These are phyloP conservation scores for Syzygium aqueum DNA, from an alignment of 345 rosid genomes.

Conservation along the genomic window DNA sequence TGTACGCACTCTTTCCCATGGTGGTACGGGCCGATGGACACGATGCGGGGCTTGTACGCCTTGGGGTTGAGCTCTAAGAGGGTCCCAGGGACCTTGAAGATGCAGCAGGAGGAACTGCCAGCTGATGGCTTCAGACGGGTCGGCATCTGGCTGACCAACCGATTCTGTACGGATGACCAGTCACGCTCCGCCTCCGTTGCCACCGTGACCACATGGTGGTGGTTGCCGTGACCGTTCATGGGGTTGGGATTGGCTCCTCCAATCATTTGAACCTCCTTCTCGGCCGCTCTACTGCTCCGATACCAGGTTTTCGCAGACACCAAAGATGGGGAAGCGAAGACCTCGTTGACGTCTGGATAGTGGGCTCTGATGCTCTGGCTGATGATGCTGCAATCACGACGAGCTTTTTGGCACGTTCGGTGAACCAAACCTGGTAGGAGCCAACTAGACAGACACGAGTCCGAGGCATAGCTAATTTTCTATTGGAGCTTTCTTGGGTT, in stretches of 20 bases:
- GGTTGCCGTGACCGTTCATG: neutral
- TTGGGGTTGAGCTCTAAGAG: neutral
- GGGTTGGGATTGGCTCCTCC: neutral
- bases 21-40: constrained; percentile 15
- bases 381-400: neutral
- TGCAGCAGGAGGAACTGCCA: constrained; percentile 23
- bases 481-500: neutral
- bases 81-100: constrained; percentile 40
- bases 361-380: neutral
- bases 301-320: neutral
- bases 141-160: constrained; percentile 3
- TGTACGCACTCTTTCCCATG: constrained; percentile 17
- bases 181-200: neutral
- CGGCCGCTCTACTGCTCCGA: neutral
- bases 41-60: constrained; percentile 21
- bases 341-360: neutral
- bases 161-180: constrained; percentile 3
- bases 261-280: neutral
- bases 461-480: neutral
- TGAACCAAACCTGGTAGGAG: neutral
- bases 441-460: neutral
- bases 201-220: neutral
- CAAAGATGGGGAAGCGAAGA: neutral
- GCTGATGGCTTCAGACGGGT: constrained; percentile 21
- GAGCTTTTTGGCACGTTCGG: neutral